phyloP scores from a whole-genome alignment of 192 early-diverging fungal genomes.

The Backusella psychrophila region DNA sequence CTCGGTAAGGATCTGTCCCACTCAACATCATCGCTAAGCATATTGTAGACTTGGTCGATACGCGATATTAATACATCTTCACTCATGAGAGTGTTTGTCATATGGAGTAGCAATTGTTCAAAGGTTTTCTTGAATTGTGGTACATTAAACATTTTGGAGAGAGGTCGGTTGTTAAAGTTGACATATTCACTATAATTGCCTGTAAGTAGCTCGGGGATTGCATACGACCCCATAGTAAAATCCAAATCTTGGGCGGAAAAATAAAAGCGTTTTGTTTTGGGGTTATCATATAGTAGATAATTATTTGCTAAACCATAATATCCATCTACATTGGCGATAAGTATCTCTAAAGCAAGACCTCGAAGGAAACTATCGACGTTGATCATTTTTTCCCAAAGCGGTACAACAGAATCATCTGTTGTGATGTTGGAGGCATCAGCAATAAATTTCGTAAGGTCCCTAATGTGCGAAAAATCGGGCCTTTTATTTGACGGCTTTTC shows the following conservation, averaged over 20 bases:
- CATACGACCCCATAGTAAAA: background rate
- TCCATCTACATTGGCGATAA: conserved; percentile 10
- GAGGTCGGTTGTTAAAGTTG: background rate
- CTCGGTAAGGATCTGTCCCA: background rate
- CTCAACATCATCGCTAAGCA: conserved; percentile 1
- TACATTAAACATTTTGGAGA: background rate
- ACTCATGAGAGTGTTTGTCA: background rate
- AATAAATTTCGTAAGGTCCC: conserved; percentile 9
- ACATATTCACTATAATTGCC: conserved; percentile 17
- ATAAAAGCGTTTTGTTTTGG: background rate
- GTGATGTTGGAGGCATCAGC: background rate
- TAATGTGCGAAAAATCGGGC: background rate
- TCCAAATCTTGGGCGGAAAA: conserved; percentile 16
- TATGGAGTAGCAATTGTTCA: background rate
- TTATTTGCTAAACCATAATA: conserved; percentile 20
- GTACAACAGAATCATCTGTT: background rate
- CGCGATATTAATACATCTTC: background rate
- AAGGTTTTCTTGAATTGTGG: background rate
- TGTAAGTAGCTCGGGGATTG: background rate
- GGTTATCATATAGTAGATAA: conserved; percentile 14
- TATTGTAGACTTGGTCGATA: conserved; percentile 2
- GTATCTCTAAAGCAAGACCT: conserved; percentile 14
- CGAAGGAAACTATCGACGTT: conserved; percentile 19
- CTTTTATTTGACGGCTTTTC: background rate
- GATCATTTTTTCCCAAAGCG: background rate